Evolutionary conservation across 805 yeast species (phyloP), one percentile per base, ranked within the genome.

Genomic region (Starmera amethionina): DNA sequence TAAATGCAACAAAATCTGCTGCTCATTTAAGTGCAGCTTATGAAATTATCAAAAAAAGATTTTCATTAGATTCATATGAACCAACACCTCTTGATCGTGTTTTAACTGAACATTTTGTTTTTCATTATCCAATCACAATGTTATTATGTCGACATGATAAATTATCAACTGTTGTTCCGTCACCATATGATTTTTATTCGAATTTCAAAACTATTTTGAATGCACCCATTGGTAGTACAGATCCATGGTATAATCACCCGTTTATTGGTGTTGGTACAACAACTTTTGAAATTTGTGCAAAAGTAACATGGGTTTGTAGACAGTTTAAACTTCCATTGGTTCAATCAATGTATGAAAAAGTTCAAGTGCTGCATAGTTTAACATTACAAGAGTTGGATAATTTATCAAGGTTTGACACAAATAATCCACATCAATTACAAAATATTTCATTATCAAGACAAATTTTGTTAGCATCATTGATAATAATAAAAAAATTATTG

Each of bases 1-100:
- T 51, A 8, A 54, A 51, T 34, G 54, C 52, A 8, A 51, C 58
- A 6, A 47, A 50, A 30, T 42, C 49, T 34, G 52, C 55, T 5
- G 55, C 52, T 2, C 58, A 54, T 38, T 32, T 54, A 5, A 42
- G 49, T 14, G 55, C 56, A 3, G 44, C 56, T 1, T 54, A 52
- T 41, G 55, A 49, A 38, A 52, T 54, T 10, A 42, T 54, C 9
- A 52, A 51, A 41, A 54, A 49, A 16, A 34, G 56, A 14, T 51
- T 48, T 35, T 34, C 41, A 13, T 41, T 38, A 19, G 42, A 36
- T 16, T 7, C 25, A 8, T 5, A 8, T n/a, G 27, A 9, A 8
- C 18, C 13, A 7, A 28, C 18, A 10, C 51, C 53, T 3, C 27
- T 54, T 27, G 56, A 52, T 36, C 38, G 48, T 13, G 38, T 52